Evolutionary conservation across 257 asterid species (phyloP).

Genomic region (Nicotiana knightiana): DNA sequence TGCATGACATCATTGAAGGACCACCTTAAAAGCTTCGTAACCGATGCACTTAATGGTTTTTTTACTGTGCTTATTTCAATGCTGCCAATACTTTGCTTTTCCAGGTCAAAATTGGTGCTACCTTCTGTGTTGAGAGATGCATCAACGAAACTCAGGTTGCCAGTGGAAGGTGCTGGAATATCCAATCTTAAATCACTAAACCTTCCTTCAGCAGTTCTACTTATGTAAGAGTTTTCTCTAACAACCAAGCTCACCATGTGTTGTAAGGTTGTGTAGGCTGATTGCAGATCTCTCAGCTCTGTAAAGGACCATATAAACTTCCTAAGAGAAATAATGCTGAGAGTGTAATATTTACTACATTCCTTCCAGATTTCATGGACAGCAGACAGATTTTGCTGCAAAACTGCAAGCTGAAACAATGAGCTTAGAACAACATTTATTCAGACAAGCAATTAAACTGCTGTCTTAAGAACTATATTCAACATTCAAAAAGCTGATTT

Average conservation of each 20-base stretch:
- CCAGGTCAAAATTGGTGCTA: conserved; percentile 11
- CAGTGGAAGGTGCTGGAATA: conserved; percentile 54
- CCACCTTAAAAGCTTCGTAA: conserved; percentile 48
- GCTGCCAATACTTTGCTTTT: conserved; percentile 16
- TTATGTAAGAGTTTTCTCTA: conserved; percentile 24
- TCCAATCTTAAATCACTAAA: conserved; percentile 40
- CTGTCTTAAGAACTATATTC: background rate
- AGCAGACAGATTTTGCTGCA: conserved; percentile 55
- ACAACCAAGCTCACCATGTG: conserved; percentile 52
- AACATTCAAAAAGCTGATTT: background rate
- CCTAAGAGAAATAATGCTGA: conserved; percentile 52
- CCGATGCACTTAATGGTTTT: conserved; percentile 31
- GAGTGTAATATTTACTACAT: conserved; percentile 40
- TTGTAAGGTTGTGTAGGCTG: conserved; percentile 66
- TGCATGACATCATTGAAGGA: conserved; percentile 63
- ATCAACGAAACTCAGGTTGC: conserved; percentile 23
- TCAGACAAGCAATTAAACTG: background rate
- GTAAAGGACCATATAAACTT: conserved; percentile 67
- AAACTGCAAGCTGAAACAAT: conserved; percentile 84
- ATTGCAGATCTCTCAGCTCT: conserved; percentile 64
- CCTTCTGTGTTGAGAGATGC: conserved; percentile 8
- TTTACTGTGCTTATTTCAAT: conserved; percentile 25
- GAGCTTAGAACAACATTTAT: conserved; percentile 19
- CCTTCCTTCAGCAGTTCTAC: conserved; percentile 48
- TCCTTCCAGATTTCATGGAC: conserved; percentile 78